Evolutionary conservation across 1,139 yeast genomes (phyloP), one percentile per base, ranked within the genome.

Genomic region (Yamadazyma oceani): DNA sequence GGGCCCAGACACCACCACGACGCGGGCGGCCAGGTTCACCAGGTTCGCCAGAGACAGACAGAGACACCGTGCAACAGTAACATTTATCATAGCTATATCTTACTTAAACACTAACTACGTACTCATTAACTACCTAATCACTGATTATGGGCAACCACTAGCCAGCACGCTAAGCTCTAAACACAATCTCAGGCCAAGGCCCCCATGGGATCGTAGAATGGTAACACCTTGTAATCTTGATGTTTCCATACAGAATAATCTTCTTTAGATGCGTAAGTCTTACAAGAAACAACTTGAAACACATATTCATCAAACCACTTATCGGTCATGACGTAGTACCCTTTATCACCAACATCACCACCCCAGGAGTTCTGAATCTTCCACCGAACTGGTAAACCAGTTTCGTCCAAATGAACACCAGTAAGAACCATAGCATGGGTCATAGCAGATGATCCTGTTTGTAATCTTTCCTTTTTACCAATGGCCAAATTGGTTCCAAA

Each of bases 361-460:
- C 95, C 95, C 95, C 95, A 86, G 3, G 94, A 84, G 65, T 86
- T 86, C 58, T 86, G 90, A 37, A 87, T 88, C 58, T 83, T 78
- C 80, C 90, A 86, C 56, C 95, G 75, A 10, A 79, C 64, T 8
- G 95, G 92, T 38, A 67, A 62, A 12, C 51, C 51, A 16, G 55
- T 54, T 13, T 60, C 46, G 41, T 69, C 66, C 36, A 70, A 53
- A 58, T 85, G 90, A 33, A 84, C 92, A 12, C 81, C 86, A 21
- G 83, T 78, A 49, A 87, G 76, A 14, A 81, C 74, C 96, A 87
- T 86, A 27, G 95, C 95, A 53, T 86, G 95, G 11, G 94, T 85
- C 94, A 86, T 86, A 43, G 68, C 69, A 2, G 84, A 78, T 2
- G 83, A 51, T 43, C 66, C 77, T 65, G 85, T 42, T 62, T 64